phyloP scores from a whole-genome alignment of 192 early-diverging fungal species.

The Coemansia sp. region DNA sequence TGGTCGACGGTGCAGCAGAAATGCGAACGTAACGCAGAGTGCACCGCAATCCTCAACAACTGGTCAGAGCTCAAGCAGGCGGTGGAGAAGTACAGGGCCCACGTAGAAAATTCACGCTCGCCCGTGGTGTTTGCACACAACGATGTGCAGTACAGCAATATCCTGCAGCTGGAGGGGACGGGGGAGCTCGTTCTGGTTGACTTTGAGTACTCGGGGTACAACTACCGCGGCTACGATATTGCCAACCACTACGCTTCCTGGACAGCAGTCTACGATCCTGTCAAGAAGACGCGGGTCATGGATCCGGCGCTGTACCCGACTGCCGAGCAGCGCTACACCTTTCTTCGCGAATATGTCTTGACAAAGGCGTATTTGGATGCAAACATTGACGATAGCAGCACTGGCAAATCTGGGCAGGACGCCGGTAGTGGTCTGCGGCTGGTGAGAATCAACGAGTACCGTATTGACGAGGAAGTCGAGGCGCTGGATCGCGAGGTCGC shows the following conservation, averaged over 20 bases:
- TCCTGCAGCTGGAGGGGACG: conserved; percentile 62
- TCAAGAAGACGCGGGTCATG: conserved; percentile 45
- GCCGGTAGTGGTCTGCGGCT: conserved; percentile 12
- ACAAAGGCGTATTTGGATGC: conserved; percentile 50
- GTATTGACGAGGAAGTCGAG: conserved; percentile 23
- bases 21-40: conserved; percentile 16
- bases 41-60: conserved; percentile 31
- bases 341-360: conserved; percentile 68
- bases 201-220: conserved; percentile 81
- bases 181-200: conserved; percentile 74
- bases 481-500: conserved; percentile 31
- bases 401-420: conserved; percentile 26
- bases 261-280: conserved; percentile 75
- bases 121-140: conserved; percentile 90
- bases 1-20: conserved; percentile 16
- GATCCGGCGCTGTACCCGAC: conserved; percentile 59
- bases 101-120: conserved; percentile 56
- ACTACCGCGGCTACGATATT: conserved; percentile 76
- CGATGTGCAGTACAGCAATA: conserved; percentile 86
- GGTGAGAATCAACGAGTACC: conserved; percentile 20
- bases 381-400: conserved; percentile 20
- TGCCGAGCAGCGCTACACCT: conserved; percentile 55
- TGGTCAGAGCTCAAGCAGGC: conserved; percentile 36
- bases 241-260: conserved; percentile 86
- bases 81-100: conserved; percentile 51